These are phyloP conservation scores for Suillus plorans DNA, from an alignment of 768 basidiomycete genomes.

Conservation along the genomic window DNA sequence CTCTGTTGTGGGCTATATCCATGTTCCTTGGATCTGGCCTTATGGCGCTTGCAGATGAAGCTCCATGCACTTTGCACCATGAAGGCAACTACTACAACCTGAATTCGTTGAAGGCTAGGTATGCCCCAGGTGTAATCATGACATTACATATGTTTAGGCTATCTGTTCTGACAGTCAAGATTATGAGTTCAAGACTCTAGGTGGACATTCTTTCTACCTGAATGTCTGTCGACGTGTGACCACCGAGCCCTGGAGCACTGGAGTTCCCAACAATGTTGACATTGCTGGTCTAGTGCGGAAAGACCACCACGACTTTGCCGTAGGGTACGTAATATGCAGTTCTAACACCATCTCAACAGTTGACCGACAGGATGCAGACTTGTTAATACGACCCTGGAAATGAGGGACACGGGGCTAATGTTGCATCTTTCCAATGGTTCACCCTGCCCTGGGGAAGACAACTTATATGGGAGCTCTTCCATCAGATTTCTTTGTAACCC, in stretches of 20 bases:
- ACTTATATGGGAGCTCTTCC: constrained; percentile 57
- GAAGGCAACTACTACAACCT: constrained; percentile 65
- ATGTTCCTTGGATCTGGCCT: constrained; percentile 9
- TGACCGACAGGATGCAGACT: constrained; percentile 16
- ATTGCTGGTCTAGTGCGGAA: constrained; percentile 64
- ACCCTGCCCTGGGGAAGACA: constrained; percentile 47
- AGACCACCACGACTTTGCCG: constrained; percentile 66
- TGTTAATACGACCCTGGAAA: constrained; percentile 59
- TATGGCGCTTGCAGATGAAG: constrained; percentile 38
- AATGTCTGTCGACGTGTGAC: constrained; percentile 63
- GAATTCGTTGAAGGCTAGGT: constrained; percentile 60
- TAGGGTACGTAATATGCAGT: constrained; percentile 50
- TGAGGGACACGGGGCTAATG: constrained; percentile 53
- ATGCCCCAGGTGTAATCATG: constrained; percentile 14
- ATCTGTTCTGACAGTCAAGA: constrained; percentile 51
- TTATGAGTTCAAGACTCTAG: constrained; percentile 51
- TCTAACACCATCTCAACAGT: background rate
- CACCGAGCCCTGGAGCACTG: constrained; percentile 58
- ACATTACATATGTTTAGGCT: background rate
- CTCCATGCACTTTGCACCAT: constrained; percentile 59
- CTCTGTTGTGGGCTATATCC: constrained; percentile 3
- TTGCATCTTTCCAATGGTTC: constrained; percentile 65
- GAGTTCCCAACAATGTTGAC: constrained; percentile 48
- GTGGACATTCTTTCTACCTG: constrained; percentile 48
- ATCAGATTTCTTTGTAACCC: constrained; percentile 80